Evolutionary conservation across 768 basidiomycete species (phyloP).

Genomic region (Tricholoma hemisulphureum): DNA sequence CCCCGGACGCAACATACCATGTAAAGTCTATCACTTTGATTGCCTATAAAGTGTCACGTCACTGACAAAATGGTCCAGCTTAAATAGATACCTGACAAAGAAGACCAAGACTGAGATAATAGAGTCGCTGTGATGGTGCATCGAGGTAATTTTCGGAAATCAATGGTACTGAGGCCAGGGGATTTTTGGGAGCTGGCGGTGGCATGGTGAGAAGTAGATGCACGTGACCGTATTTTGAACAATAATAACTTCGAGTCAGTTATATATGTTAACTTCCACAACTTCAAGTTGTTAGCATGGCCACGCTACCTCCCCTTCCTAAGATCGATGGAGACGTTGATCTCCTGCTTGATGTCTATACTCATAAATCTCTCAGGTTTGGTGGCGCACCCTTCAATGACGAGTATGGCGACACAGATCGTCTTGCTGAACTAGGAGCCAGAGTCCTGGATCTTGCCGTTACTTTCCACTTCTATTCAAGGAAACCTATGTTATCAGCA

Average conservation of each 20-base stretch:
- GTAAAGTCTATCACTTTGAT: slow-evolving; percentile 75
- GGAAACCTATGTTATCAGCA: slow-evolving; percentile 41
- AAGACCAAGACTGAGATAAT: slow-evolving; percentile 71
- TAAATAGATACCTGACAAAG: slow-evolving; percentile 61
- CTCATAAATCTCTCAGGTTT: slow-evolving; percentile 42
- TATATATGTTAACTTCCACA: neutral
- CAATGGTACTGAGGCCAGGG: slow-evolving; percentile 26
- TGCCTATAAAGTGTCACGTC: slow-evolving; percentile 44
- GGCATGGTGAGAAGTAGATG: neutral
- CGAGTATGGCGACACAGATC: slow-evolving; percentile 57
- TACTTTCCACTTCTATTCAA: slow-evolving; percentile 47
- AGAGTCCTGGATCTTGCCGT: slow-evolving; percentile 52
- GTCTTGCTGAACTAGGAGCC: slow-evolving; percentile 58
- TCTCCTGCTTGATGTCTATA: slow-evolving; percentile 58
- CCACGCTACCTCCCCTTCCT: slow-evolving; percentile 47
- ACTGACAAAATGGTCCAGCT: neutral
- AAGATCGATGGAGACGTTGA: slow-evolving; percentile 53
- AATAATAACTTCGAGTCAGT: neutral
- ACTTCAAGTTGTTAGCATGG: too few species aligned
- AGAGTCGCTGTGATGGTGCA: slow-evolving; percentile 76
- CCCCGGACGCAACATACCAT: slow-evolving; percentile 48
- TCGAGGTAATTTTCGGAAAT: slow-evolving; percentile 76
- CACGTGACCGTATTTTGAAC: slow-evolving; percentile 4
- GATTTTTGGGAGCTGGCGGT: slow-evolving; percentile 13
- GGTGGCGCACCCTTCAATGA: slow-evolving; percentile 30